Evolutionary conservation across 2,329 filamentous ascomycete species (phyloP), one percentile per base, ranked within the genome.

Genomic region (Dothideomycetes sp.): DNA sequence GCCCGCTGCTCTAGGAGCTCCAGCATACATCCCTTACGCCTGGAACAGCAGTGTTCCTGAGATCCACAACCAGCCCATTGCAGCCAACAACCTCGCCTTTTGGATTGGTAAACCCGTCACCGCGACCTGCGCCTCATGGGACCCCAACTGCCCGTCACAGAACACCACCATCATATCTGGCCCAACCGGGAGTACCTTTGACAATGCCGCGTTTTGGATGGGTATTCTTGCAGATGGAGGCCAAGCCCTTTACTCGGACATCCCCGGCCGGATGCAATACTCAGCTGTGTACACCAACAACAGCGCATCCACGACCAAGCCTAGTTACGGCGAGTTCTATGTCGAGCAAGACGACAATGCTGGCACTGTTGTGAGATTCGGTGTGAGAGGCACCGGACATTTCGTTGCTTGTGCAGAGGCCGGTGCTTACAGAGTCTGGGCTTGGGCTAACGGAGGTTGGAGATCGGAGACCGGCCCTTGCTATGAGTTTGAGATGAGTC

Each of bases 41-140:
- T 37, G 27, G 27, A 41, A 41, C 15, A 34, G 32, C 19, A 36
- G 34, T 27, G 16, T 41, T 14, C 39, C 39, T 19, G 34, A 24
- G 17, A 41, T 41, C 8, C 39, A 41, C 34, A 34, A 34, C 34
- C 31, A 32, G 16, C 34, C 34, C 14, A 41, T 41, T 34, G 36
- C 34, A 24, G 39, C 39, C 27, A 34, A 41, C 34, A 36, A 34
- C 14, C 33, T 33, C 11, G 17, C n/a, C 27, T 41, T 41, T 29
- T 41, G 34, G 34, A 10, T 41, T 29, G 27, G 32, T 19, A 24
- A 37, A 11, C 32, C 31, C 8, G 34, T 34, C 5, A 27, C 39
- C 4, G 39, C 39, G 24, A 29, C 30, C 27, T 41, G 39, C 29
- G 27, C 39, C 11, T 29, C 34, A 15, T 41, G 30, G 32, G 39